Evolutionary conservation across 371 early-diverging fungal genomes (phyloP), one percentile per base, ranked within the genome.

Genomic region (Mortierella sp.): DNA sequence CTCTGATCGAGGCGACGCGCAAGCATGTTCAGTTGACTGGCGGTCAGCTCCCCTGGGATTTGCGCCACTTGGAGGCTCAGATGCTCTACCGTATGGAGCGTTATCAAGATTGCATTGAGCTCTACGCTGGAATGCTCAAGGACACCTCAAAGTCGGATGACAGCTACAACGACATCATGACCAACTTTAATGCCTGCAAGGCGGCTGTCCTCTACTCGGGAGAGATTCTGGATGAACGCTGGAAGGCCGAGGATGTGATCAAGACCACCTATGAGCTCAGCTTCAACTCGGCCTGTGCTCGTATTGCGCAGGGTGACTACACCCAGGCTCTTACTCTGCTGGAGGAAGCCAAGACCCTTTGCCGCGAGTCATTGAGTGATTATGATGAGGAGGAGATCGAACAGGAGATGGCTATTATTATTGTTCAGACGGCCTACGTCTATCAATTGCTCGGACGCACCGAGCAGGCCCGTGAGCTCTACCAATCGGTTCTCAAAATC

Each of bases 391-490:
- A 93, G 68, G 94, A 95, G 72, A 93, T 94, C 43, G 93, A 95
- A 70, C 90, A 91, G 56, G 96, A 96, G 80, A 77, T 95, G 82
- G 92, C 92, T 21, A 90, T 93, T 11, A 92, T 96, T 73, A 84
- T 90, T 7, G 90, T 93, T 18, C 96, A 96, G 88, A 87, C 94
- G n/a, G 95, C 93, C 16, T 95, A 93, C 78, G 93, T 94, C 55
- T 91, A 92, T 79, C 96, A 96, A 81, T 71, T 92, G 32, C 90
- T 92, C 77, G 95, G 95, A 8, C 88, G 88, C 24, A 76, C 81
- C 4, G 85, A 89, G 0, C 90, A 95, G 72, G 96, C 96, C 12
- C 87, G 86, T 74, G 92, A 94, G 16, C 87, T 95, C 27, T 95
- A 94, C 80, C 90, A 92, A 63, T 89, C 89, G 21, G 88, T 95